phyloP scores from a whole-genome alignment of 164 flowering plant genomes.

The Macadamia tetraphylla region DNA sequence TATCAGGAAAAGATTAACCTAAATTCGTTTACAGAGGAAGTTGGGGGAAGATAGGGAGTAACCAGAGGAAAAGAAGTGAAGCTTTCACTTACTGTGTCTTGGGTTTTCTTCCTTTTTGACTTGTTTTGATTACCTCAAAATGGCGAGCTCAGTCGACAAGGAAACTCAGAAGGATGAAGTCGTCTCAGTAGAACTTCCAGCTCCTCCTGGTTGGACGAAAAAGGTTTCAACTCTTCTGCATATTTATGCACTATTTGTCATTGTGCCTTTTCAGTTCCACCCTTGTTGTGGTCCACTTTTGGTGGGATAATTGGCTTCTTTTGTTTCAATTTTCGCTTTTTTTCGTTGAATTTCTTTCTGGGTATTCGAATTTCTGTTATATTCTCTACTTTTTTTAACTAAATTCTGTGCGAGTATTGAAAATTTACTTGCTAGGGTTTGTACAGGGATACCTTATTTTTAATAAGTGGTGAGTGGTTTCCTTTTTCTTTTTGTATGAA shows the following conservation, averaged over 20 bases:
- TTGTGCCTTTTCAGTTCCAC: not conserved
- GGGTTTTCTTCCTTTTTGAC: not conserved
- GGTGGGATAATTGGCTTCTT: not conserved
- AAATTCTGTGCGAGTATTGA: not conserved
- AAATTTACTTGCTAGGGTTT: conserved; percentile 14
- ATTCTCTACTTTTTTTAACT: not conserved
- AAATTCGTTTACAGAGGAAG: not conserved
- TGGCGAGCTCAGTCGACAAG: conserved; percentile 17
- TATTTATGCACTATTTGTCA: too few species aligned
- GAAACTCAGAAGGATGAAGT: conserved; percentile 21
- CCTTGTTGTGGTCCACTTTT: not conserved
- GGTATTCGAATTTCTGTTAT: not conserved
- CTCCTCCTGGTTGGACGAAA: conserved; percentile 61
- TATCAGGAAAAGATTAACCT: not conserved
- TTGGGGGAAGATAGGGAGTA: not conserved
- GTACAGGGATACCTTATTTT: conserved; percentile 1
- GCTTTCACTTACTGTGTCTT: not conserved
- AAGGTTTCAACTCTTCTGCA: conserved; percentile 27
- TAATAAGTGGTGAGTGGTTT: not conserved
- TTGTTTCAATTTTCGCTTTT: not conserved
- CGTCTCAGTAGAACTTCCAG: conserved; percentile 47
- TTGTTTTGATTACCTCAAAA: not conserved
- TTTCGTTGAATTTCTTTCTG: not conserved
- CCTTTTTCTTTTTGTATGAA: not conserved
- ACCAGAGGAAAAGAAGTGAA: not conserved